A percentile compares a stretch with the other conserved stretches of the same genome.
Conservation (phyloP, 164 flowering plant species). For the Platanus orientalis region DNA sequence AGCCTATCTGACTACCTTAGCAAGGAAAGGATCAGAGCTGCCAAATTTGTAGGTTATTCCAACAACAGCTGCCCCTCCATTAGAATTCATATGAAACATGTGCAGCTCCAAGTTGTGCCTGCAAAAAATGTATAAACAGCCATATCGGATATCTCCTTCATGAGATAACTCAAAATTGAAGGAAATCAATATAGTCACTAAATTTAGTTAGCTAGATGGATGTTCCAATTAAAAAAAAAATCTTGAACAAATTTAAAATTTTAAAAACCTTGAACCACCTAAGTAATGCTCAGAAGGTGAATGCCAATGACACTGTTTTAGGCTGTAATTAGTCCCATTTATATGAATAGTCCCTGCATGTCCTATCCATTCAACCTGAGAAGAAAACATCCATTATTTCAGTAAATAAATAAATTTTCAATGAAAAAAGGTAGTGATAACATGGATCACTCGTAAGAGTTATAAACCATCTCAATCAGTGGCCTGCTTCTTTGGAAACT, state of each 20-base stretch:
- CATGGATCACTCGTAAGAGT: too few relatives aligned
- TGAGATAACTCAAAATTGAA: neutral
- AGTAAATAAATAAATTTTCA: neutral
- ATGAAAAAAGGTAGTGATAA: neutral
- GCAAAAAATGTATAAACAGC: neutral
- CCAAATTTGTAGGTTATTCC: constrained; percentile 21
- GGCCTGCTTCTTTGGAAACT: too few relatives aligned
- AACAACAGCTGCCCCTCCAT: constrained; percentile 41
- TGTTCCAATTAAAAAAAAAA: neutral
- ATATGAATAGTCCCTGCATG: constrained; percentile 46
- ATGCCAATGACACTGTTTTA: constrained; percentile 61
- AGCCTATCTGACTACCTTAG: too few relatives aligned
- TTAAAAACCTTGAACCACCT: constrained; percentile 41
- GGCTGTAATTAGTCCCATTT: constrained; percentile 36
- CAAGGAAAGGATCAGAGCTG: too few relatives aligned
- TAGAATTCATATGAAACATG: neutral
- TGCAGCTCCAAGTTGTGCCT: too few relatives aligned
- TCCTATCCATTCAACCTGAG: constrained; percentile 54
- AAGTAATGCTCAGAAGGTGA: constrained; percentile 65
- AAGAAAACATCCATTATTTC: neutral
- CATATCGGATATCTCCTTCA: neutral
- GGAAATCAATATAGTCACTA: neutral
- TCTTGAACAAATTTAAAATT: neutral
- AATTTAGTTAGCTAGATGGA: too few relatives aligned
- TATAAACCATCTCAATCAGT: too few relatives aligned